phyloP scores from a whole-genome alignment of 305 asterid species.

The Rubia tinctorum region DNA sequence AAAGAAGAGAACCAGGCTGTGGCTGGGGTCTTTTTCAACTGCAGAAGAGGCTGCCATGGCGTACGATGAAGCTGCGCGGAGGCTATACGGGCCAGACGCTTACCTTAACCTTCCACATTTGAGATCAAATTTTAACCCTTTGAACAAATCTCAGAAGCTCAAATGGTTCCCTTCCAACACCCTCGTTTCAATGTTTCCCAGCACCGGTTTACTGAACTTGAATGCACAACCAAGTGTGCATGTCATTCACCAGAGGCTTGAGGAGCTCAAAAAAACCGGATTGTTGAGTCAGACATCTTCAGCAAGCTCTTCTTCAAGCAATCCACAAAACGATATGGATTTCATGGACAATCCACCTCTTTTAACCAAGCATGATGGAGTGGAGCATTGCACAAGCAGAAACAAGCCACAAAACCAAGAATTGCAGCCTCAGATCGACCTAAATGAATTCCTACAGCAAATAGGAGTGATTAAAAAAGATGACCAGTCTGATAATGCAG shows the following conservation, averaged over 20 bases:
- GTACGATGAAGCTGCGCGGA: conserved; percentile 92
- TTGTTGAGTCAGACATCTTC: conserved; percentile 42
- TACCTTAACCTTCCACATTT: conserved; percentile 90
- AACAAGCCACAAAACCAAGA: conserved; percentile 30
- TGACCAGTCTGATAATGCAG: conserved; percentile 32
- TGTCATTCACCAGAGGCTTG: conserved; percentile 86
- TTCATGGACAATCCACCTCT: conserved; percentile 29
- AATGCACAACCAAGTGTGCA: conserved; percentile 91
- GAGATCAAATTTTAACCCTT: conserved; percentile 74
- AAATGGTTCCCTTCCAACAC: conserved; percentile 80
- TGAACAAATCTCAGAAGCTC: conserved; percentile 84
- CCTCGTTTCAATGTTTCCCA: conserved; percentile 44
- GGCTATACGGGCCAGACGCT: conserved; percentile 92
- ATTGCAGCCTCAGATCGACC: conserved; percentile 92
- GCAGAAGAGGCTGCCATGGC: conserved; percentile 99
- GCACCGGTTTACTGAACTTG: conserved; percentile 70
- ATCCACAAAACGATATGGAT: conserved; percentile 32
- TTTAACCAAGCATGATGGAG: conserved; percentile 31
- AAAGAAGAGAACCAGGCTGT: conserved; percentile 78
- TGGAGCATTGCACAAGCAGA: conserved; percentile 26
- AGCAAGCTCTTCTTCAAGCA: conserved; percentile 52
- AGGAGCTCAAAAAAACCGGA: conserved; percentile 74
- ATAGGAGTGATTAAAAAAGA: conserved; percentile 66
- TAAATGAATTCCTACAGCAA: conserved; percentile 90
- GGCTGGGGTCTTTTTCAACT: conserved; percentile 93